Evolutionary conservation across 1,284 basidiomycete genomes (phyloP), one percentile per base, ranked within the genome.

Genomic region (Sporisorium scitamineum): DNA sequence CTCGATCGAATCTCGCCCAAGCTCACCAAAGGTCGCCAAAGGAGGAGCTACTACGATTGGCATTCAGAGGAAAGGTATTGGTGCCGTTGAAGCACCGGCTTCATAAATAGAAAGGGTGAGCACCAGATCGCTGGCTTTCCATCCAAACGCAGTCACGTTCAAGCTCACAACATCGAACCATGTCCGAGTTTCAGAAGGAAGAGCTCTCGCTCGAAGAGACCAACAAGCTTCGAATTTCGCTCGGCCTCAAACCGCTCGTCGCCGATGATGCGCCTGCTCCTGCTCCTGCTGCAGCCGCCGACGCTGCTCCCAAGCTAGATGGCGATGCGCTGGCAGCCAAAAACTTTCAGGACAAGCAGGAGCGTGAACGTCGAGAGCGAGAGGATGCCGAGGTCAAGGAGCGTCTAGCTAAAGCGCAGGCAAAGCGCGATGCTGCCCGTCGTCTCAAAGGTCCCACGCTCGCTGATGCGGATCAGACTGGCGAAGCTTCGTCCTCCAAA

Each of bases 131-230:
- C 26, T 53, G 58, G 55, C 44, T 52, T 54, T 51, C 53, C 32
- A 34, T 27, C 54, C 51, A 26, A 54, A 54, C 14, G 26, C 50
- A 52, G 31, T 56, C 55, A 58, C 27, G 48, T 32, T 63, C 59
- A 48, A 54, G 62, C 71, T 74, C 66, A 74, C 71, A 61, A 61
- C 67, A 50, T 57, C 67, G 8, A n/a, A 83, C 54, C 68, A 84
- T 84, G 82, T 78, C 78, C 65, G 81, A 78, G 69, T 84, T 84
- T 67, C 76, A 77, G 27, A 86, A 86, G 64, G 92, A 94, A 86
- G 92, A 92, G 85, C 92, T 97, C 85, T 92, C 93, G 79, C 90
- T 99, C 84, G 95, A 97, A 85, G 97, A 99, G 89, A 97, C 95
- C 60, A 98, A 98, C 89, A 94, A 93, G 87, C 94, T 97, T 85